Evolutionary conservation across 495 filamentous ascomycete genomes (phyloP).

Genomic region (Rhypophila decipiens): DNA sequence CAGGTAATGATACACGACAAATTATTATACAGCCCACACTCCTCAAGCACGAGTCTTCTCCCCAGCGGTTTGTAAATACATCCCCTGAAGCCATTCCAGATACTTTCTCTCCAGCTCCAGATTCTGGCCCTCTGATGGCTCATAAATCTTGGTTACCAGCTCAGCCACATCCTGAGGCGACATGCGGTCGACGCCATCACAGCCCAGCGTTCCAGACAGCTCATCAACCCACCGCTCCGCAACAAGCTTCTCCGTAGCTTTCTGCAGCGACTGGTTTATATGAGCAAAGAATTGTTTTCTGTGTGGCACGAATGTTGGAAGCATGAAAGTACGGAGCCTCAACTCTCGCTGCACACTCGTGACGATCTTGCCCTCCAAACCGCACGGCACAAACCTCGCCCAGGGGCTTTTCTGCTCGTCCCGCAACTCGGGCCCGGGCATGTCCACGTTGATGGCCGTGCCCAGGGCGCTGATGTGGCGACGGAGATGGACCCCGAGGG

Average conservation of each 20-base stretch:
- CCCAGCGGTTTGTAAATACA: too few species aligned
- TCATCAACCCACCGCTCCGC: constrained; percentile 18
- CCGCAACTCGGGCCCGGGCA: constrained; percentile 22
- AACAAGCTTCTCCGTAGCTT: constrained; percentile 3
- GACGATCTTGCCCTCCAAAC: constrained; percentile 66
- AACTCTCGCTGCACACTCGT: constrained; percentile 54
- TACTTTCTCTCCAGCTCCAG: constrained; percentile 20
- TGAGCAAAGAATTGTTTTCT: neutral
- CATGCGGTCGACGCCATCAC: constrained; percentile 18
- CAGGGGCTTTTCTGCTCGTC: constrained; percentile 30
- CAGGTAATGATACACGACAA: too few species aligned
- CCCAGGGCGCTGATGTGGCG: constrained; percentile 83
- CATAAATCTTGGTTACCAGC: constrained; percentile 13
- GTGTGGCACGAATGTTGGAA: too few species aligned
- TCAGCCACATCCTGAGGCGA: constrained; percentile 9
- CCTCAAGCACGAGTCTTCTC: too few species aligned
- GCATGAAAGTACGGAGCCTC: too few species aligned
- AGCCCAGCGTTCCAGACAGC: constrained; percentile 16
- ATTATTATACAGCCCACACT: too few species aligned
- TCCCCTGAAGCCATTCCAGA: neutral
- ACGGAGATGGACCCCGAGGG: constrained; percentile 81
- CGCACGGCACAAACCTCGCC: constrained; percentile 76
- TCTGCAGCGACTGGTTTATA: neutral
- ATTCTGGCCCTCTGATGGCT: too few species aligned
- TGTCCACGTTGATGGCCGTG: constrained; percentile 73